These are phyloP conservation scores for Yamadazyma kitorensis DNA, from an alignment of 805 yeast species.

Conservation along the genomic window DNA sequence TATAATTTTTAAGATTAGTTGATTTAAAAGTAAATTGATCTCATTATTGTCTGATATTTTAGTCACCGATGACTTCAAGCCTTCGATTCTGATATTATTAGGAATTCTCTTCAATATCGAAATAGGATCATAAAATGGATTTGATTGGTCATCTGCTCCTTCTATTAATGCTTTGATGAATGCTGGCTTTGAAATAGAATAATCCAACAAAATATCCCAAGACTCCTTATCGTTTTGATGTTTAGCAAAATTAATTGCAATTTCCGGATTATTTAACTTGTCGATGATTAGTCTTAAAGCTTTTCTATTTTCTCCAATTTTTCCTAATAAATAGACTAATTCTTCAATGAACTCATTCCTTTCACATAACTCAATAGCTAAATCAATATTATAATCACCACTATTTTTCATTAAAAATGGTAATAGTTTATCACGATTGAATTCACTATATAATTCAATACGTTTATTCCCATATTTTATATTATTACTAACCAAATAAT, in stretches of 20 bases:
- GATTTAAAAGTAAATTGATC: slow-evolving; percentile 48
- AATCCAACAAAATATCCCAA: slow-evolving; percentile 73
- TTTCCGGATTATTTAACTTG: slow-evolving; percentile 70
- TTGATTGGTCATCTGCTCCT: slow-evolving; percentile 54
- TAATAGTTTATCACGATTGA: slow-evolving; percentile 52
- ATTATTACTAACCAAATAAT: slow-evolving; percentile 46
- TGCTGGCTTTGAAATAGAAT: slow-evolving; percentile 68
- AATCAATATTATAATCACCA: slow-evolving; percentile 64
- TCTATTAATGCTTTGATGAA: slow-evolving; percentile 75
- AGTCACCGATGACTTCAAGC: slow-evolving; percentile 57
- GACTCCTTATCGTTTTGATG: slow-evolving; percentile 67
- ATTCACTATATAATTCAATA: slow-evolving; percentile 62
- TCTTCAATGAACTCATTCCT: slow-evolving; percentile 56
- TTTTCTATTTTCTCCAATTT: slow-evolving; percentile 72
- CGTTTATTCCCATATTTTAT: slow-evolving; percentile 72
- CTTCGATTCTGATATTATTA: slow-evolving; percentile 57
- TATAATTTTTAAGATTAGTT: slow-evolving; percentile 45
- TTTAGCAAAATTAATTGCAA: slow-evolving; percentile 78
- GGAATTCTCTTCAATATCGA: slow-evolving; percentile 67
- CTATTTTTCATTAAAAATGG: slow-evolving; percentile 56
- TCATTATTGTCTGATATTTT: slow-evolving; percentile 65
- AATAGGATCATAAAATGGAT: slow-evolving; percentile 54
- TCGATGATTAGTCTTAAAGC: slow-evolving; percentile 79
- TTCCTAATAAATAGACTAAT: slow-evolving; percentile 76
- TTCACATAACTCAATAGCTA: slow-evolving; percentile 68